These are phyloP conservation scores for Sarcodon sp. DNA, from an alignment of 768 basidiomycete species.

Conservation along the genomic window DNA sequence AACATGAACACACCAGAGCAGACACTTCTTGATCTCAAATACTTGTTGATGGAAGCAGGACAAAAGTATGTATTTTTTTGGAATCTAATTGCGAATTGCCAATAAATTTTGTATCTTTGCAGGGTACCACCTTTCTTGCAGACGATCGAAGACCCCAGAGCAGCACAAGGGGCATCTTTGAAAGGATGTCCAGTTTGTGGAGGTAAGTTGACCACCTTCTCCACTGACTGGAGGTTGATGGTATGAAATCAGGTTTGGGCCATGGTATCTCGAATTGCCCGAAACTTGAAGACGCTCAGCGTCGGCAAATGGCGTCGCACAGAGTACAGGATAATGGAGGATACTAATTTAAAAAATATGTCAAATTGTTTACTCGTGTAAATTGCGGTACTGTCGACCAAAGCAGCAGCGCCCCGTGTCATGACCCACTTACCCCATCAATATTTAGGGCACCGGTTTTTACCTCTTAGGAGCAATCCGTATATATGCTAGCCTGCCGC, in stretches of 20 bases:
- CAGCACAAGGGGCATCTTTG: conserved; percentile 60
- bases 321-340: conserved; percentile 57
- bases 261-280: conserved; percentile 93
- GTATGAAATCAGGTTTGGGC: conserved; percentile 53
- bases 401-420: too few relatives aligned
- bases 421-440: too few relatives aligned
- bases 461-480: too few relatives aligned
- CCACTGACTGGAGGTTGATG: background rate
- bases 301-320: conserved; percentile 85
- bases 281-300: conserved; percentile 87
- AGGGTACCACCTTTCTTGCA: conserved; percentile 91
- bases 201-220: conserved; percentile 30
- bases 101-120: conserved; percentile 6
- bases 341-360: conserved; percentile 4
- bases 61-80: conserved; percentile 60
- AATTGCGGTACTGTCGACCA: too few relatives aligned
- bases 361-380: too few relatives aligned
- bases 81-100: background rate
- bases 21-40: conserved; percentile 93
- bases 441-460: too few relatives aligned
- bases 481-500: too few relatives aligned
- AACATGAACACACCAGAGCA: conserved; percentile 98
- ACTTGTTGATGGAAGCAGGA: conserved; percentile 91
- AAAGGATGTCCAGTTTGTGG: conserved; percentile 96
- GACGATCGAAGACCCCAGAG: conserved; percentile 84